These are phyloP conservation scores for Ascochyta clinopodiicola DNA, from an alignment of 2,329 filamentous ascomycete species.

Conservation along the genomic window DNA sequence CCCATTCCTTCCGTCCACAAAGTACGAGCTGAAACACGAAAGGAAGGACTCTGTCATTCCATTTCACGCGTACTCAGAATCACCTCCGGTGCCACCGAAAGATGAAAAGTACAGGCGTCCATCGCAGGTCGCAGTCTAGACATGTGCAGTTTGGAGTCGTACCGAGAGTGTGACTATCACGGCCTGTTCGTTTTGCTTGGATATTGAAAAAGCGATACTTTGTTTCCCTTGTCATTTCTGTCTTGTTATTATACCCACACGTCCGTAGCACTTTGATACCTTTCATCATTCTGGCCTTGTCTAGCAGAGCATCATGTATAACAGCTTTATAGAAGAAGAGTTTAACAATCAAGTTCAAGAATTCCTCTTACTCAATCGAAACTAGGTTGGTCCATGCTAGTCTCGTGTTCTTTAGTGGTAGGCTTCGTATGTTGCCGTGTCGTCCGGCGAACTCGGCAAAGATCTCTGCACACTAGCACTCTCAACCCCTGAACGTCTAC, in stretches of 20 bases:
- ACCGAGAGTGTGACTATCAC: not conserved
- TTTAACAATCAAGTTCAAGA: not conserved
- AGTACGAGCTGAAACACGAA: constrained; percentile 14
- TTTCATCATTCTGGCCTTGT: not conserved
- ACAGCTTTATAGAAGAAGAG: not conserved
- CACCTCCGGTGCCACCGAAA: constrained; percentile 24
- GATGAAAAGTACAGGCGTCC: constrained; percentile 20
- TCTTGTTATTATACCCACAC: not conserved
- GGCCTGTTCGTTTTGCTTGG: not conserved
- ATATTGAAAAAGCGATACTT: not conserved
- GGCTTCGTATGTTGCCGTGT: no score
- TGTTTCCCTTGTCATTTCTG: not conserved
- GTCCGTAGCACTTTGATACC: not conserved
- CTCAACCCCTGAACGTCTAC: no score
- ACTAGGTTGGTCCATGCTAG: no score
- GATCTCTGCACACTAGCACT: no score
- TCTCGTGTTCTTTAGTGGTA: no score
- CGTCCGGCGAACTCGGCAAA: no score
- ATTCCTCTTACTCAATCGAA: no score
- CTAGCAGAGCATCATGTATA: not conserved
- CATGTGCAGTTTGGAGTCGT: not conserved
- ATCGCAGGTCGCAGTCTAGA: not conserved
- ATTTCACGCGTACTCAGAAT: constrained; percentile 9
- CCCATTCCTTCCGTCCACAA: constrained; percentile 21
- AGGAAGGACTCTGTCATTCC: constrained; percentile 35